These are phyloP conservation scores for Mixia osmundae DNA, from an alignment of 1,284 basidiomycete genomes.

Conservation along the genomic window DNA sequence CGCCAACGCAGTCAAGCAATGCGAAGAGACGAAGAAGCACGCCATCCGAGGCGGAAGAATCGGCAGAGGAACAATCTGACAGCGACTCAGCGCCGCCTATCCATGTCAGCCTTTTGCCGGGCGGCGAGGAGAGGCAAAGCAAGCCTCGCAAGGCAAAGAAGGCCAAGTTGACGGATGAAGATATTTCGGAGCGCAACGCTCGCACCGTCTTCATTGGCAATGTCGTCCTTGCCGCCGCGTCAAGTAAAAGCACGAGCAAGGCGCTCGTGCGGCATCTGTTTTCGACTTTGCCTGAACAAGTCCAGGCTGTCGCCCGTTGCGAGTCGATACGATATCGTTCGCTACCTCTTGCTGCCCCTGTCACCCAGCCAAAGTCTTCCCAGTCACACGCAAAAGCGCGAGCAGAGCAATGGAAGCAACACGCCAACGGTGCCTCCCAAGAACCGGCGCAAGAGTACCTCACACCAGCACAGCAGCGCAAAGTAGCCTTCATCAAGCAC, in stretches of 20 bases:
- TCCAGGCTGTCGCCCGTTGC: constrained; percentile 11
- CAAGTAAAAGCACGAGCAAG: constrained; percentile 31
- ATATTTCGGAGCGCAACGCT: constrained; percentile 35
- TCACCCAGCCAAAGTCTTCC: background rate
- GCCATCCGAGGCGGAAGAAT: too few species aligned
- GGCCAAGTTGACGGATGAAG: too few species aligned
- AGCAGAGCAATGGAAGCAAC: background rate
- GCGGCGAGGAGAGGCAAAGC: too few species aligned
- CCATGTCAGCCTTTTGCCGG: too few species aligned
- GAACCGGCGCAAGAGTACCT: constrained; percentile 33
- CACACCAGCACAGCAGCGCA: constrained; percentile 68
- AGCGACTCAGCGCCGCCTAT: too few species aligned
- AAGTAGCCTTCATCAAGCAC: constrained; percentile 78
- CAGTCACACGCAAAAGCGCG: constrained; percentile 2
- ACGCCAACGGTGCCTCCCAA: constrained; percentile 9
- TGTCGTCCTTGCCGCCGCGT: constrained; percentile 47
- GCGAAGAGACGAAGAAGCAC: too few species aligned
- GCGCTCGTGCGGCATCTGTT: constrained; percentile 22
- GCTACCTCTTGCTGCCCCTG: constrained; percentile 16
- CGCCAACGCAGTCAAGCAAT: too few species aligned
- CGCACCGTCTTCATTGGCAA: constrained; percentile 91
- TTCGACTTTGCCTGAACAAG: constrained; percentile 16
- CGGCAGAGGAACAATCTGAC: too few species aligned
- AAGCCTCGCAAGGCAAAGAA: too few species aligned
- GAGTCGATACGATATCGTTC: constrained; percentile 21